Conservation (phyloP, 352 stramenopile genomes). For the Globisporangium recalcitrans region DNA sequence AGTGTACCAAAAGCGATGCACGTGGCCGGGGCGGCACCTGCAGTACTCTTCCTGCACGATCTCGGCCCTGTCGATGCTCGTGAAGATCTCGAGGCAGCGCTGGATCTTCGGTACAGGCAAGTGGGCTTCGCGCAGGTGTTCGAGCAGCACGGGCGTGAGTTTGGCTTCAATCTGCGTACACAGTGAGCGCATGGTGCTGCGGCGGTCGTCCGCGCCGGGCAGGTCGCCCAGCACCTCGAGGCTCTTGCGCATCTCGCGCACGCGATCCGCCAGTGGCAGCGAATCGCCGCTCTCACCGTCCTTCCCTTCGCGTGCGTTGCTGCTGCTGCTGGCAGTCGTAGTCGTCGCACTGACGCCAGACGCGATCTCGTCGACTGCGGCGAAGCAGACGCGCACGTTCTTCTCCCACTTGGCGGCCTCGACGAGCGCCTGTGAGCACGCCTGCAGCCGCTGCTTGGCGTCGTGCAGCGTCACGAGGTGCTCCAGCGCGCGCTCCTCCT, state of each 20-base stretch:
- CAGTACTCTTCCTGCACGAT: constrained; percentile 49
- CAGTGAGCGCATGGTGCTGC: constrained; percentile 44
- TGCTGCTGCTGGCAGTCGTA: background rate
- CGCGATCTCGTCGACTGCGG: constrained; percentile 33
- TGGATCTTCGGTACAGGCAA: constrained; percentile 37
- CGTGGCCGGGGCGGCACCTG: constrained; percentile 29
- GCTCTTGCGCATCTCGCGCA: constrained; percentile 60
- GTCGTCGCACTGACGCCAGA: background rate
- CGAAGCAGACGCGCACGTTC: constrained; percentile 52
- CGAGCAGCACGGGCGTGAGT: constrained; percentile 40
- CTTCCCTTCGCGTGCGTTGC: background rate
- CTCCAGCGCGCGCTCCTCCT: constrained; percentile 36
- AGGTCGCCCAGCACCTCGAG: constrained; percentile 58
- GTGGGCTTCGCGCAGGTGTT: constrained; percentile 33
- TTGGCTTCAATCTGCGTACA: constrained; percentile 49
- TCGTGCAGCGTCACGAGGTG: constrained; percentile 66
- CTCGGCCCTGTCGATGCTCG: constrained; percentile 38
- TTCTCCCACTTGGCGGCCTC: constrained; percentile 61
- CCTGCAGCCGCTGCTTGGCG: constrained; percentile 53
- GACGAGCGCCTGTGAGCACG: constrained; percentile 62
- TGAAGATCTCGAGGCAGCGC: constrained; percentile 45
- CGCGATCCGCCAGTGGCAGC: constrained; percentile 35
- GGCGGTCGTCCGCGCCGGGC: constrained; percentile 49
- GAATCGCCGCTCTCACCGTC: background rate
- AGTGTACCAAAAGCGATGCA: constrained; percentile 57